phyloP scores from a whole-genome alignment of 768 basidiomycete genomes.

The Psilocybe cyanescens region DNA sequence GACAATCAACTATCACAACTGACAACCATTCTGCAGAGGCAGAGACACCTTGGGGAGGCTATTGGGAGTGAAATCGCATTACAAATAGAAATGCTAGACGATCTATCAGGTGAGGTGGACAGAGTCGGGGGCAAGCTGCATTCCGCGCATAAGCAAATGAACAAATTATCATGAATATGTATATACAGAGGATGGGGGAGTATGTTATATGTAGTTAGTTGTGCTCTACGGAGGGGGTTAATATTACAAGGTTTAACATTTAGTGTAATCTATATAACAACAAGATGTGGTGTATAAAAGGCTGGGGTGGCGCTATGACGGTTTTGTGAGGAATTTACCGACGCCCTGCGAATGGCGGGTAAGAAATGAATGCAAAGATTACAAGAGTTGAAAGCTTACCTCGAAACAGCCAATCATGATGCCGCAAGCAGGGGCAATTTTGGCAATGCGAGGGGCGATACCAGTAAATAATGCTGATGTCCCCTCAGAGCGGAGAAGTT shows the following conservation, averaged over 20 bases:
- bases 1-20: constrained; percentile 82
- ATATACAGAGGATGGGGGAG: constrained; percentile 2
- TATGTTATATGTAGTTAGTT: constrained; percentile 11
- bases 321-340: constrained; percentile 53
- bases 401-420: constrained; percentile 98
- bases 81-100: constrained; percentile 89
- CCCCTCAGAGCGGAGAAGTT: constrained; percentile 83
- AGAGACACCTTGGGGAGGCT: constrained; percentile 84
- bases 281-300: constrained; percentile 3
- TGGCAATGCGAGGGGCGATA: constrained; percentile 83
- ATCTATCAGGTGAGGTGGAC: constrained; percentile 77
- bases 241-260: constrained; percentile 29
- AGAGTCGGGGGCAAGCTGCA: constrained; percentile 76
- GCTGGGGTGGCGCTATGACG: constrained; percentile 19
- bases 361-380: not conserved
- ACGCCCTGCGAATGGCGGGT: constrained; percentile 49
- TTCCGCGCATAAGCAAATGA: constrained; percentile 81
- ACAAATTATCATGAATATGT: constrained; percentile 61
- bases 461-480: constrained; percentile 80
- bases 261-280: constrained; percentile 22
- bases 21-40: constrained; percentile 80
- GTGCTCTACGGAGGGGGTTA: constrained; percentile 25
- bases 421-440: constrained; percentile 97
- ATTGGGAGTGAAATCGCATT: constrained; percentile 81
- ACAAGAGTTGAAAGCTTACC: constrained; percentile 44